A percentile compares a stretch with the other conserved stretches of the same genome.
These are phyloP conservation scores for Cladophialophora yegresii DNA, from an alignment of 2,329 filamentous ascomycete species.

Conservation along the genomic window DNA sequence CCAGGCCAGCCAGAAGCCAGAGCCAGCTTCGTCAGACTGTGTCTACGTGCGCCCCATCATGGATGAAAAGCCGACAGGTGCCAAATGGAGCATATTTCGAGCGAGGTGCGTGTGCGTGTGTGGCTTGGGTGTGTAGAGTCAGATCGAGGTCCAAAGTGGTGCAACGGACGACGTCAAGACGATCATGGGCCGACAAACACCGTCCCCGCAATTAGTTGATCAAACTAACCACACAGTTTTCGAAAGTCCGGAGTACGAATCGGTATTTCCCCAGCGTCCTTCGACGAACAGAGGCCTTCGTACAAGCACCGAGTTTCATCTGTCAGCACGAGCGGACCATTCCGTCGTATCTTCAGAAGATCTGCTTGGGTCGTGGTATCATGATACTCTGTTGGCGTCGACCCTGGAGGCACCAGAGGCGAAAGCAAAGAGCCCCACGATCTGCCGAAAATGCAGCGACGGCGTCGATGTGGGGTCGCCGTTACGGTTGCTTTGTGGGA, in stretches of 20 bases:
- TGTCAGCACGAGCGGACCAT: slow-evolving; percentile 17
- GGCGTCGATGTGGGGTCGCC: slow-evolving; percentile 15
- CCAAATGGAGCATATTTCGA: slow-evolving; percentile 4
- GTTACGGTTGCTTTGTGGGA: slow-evolving; percentile 4
- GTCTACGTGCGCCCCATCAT: slow-evolving; percentile 7
- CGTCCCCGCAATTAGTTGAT: slow-evolving; percentile 10
- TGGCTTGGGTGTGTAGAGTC: background rate
- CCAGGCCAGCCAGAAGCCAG: background rate
- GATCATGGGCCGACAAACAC: background rate
- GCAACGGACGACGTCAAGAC: slow-evolving; percentile 8
- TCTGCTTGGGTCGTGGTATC: background rate
- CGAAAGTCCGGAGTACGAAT: background rate
- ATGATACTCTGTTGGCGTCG: too few relatives aligned
- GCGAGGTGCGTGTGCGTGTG: slow-evolving; percentile 1
- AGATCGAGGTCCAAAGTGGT: background rate
- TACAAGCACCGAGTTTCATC: background rate
- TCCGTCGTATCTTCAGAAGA: slow-evolving; percentile 11
- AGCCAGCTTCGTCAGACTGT: background rate
- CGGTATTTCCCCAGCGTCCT: background rate
- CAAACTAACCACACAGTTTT: too few relatives aligned
- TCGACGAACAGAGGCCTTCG: too few relatives aligned
- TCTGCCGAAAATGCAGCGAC: slow-evolving; percentile 10
- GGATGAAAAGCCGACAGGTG: background rate
- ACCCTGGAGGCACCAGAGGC: too few relatives aligned
- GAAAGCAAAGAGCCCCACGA: slow-evolving; percentile 16